Evolutionary conservation across 139 green algal species (phyloP).

Genomic region (Mychonastes homosphaera): DNA sequence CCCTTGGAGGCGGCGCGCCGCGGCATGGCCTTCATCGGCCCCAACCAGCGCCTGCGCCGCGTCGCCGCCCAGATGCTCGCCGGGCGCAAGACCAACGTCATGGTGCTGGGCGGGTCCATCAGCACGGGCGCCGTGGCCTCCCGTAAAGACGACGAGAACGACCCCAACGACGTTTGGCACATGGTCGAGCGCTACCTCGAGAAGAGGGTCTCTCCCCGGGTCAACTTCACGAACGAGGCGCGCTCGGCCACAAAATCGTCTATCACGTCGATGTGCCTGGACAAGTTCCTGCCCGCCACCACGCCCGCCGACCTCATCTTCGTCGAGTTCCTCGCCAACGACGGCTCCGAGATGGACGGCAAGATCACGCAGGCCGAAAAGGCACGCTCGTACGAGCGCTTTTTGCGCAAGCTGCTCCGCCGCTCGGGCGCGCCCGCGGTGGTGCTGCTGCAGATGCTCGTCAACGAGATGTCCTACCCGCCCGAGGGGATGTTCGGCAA

Average conservation of each 20-base stretch:
- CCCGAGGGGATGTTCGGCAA: no score
- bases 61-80: slow-evolving; percentile 3
- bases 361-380: slow-evolving; percentile 4
- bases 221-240: slow-evolving; percentile 19
- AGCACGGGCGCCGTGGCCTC: slow-evolving; percentile 16
- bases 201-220: slow-evolving; percentile 4
- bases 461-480: no score
- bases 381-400: slow-evolving; percentile 13
- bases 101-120: slow-evolving; percentile 19
- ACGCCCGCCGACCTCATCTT: slow-evolving; percentile 17
- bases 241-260: slow-evolving; percentile 12
- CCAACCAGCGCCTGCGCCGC: slow-evolving; percentile 11
- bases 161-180: slow-evolving; percentile 22
- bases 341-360: slow-evolving; percentile 10
- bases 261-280: slow-evolving; percentile 14
- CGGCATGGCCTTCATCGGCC: slow-evolving; percentile 7
- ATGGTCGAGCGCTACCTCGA: slow-evolving; percentile 18
- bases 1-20: slow-evolving; percentile 4
- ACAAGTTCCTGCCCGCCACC: slow-evolving; percentile 15
- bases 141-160: slow-evolving; percentile 6
- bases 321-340: slow-evolving; percentile 16
- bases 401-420: slow-evolving; percentile 12
- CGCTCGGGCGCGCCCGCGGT: slow-evolving; percentile 8
- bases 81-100: slow-evolving; percentile 10
- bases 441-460: slow-evolving; percentile 15